A percentile compares a stretch with the other conserved stretches of the same genome.
phyloP scores from a whole-genome alignment of 305 asterid genomes.

The Solanum chacoense region DNA sequence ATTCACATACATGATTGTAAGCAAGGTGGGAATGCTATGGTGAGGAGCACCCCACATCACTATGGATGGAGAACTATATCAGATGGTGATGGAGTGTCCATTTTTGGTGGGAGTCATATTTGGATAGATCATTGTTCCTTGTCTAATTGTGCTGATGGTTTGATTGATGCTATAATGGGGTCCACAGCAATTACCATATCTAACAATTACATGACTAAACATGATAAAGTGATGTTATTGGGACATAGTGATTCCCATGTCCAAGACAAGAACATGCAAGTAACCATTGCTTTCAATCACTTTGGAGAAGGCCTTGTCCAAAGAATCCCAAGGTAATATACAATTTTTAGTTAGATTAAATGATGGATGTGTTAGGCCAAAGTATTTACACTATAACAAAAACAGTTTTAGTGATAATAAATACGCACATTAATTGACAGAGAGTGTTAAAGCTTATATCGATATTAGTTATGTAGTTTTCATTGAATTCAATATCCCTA shows the following conservation, averaged over 20 bases:
- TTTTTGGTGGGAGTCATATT: conserved; percentile 53
- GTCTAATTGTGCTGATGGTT: conserved; percentile 52
- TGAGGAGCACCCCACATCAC: conserved; percentile 50
- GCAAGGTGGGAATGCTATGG: conserved; percentile 60
- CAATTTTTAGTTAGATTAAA: not conserved
- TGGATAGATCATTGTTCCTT: conserved; percentile 76
- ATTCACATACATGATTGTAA: conserved; percentile 61
- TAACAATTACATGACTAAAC: conserved; percentile 62
- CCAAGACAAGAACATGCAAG: conserved; percentile 61
- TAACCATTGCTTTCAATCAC: conserved; percentile 65
- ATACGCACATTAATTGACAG: no score
- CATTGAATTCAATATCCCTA: no score
- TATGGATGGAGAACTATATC: conserved; percentile 61
- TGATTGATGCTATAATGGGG: conserved; percentile 60
- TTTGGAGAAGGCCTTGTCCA: conserved; percentile 80
- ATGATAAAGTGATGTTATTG: conserved; percentile 67
- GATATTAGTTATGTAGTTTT: no score
- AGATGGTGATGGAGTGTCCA: conserved; percentile 74
- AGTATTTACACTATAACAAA: not conserved
- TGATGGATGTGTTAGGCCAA: not conserved
- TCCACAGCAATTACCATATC: conserved; percentile 63
- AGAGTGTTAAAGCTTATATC: not conserved
- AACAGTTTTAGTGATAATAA: no score
- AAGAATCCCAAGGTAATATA: conserved; percentile 68
- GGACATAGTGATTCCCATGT: conserved; percentile 45